phyloP scores from a whole-genome alignment of 2,329 filamentous ascomycete species.

The Fusarium nisikadoi region DNA sequence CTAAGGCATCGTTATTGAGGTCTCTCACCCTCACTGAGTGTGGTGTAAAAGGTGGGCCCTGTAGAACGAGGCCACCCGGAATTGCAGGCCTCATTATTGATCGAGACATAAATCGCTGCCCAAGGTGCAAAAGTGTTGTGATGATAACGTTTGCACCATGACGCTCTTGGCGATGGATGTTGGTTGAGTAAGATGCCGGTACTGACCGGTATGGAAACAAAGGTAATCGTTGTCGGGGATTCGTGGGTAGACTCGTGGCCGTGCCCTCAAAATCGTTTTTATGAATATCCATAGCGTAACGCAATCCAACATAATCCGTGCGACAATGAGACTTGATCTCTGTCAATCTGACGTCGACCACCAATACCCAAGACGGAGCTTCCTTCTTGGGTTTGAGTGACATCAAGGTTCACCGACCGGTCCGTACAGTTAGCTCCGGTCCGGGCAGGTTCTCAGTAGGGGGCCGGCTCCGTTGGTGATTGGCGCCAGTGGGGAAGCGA shows the following conservation, averaged over 20 bases:
- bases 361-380: neutral
- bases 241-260: neutral
- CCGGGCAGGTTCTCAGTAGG: constrained; percentile 18
- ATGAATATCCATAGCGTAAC: neutral
- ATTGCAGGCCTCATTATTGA: neutral
- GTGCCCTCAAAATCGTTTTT: neutral
- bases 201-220: neutral
- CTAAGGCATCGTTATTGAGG: too few species aligned
- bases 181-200: neutral
- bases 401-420: constrained; percentile 19
- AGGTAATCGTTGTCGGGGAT: neutral
- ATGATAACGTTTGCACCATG: neutral
- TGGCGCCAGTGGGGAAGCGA: constrained; percentile 9
- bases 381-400: constrained; percentile 3
- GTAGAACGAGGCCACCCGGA: neutral
- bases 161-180: neutral
- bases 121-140: neutral
- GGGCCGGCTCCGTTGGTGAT: constrained; percentile 26
- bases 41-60: neutral
- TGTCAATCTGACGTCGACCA: neutral
- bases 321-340: neutral
- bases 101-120: neutral
- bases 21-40: neutral
- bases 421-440: constrained; percentile 28
- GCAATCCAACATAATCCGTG: neutral